Conservation (phyloP, 1,284 basidiomycete species). For the Naganishia sp. region DNA sequence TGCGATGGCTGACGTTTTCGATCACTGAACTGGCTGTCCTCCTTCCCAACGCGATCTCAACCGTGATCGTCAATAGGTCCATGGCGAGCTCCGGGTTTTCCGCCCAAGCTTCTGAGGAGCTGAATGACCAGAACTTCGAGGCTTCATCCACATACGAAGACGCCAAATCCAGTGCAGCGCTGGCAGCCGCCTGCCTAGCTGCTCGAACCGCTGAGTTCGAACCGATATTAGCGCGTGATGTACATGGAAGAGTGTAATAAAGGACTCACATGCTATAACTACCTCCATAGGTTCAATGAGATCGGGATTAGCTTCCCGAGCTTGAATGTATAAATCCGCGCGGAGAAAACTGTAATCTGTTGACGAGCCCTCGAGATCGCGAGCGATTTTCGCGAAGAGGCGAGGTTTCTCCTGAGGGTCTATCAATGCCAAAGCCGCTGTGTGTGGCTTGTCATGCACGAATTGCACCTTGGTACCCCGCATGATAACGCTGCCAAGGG, state of each 20-base stretch:
- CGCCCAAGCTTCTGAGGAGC: constrained; percentile 12
- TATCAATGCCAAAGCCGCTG: constrained; percentile 41
- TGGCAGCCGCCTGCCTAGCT: constrained; percentile 18
- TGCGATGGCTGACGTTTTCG: constrained; percentile 2
- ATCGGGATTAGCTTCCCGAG: constrained; percentile 1
- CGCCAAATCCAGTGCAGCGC: constrained; percentile 27
- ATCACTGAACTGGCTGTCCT: constrained; percentile 15
- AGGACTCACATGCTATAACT: constrained; percentile 9
- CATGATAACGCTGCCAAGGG: constrained; percentile 33
- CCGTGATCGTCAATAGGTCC: constrained; percentile 12
- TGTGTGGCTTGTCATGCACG: constrained; percentile 45
- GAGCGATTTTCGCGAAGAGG: constrained; percentile 27
- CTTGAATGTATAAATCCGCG: constrained; percentile 36
- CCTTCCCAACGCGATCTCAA: constrained; percentile 23
- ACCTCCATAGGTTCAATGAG: constrained; percentile 12
- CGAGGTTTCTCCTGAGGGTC: constrained; percentile 29
- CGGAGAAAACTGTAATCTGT: constrained; percentile 27
- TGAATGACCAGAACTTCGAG: constrained; percentile 3
- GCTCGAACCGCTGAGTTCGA: constrained; percentile 11
- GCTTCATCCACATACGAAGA: constrained; percentile 7
- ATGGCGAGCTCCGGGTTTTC: constrained; percentile 13
- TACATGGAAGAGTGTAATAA: background rate
- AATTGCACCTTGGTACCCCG: constrained; percentile 38
- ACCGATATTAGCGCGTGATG: background rate
- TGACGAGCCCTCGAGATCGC: constrained; percentile 19